Evolutionary conservation across 148 eudicot species (phyloP), one percentile per base, ranked within the genome.

Genomic region (Tetragonia tetragonoides): DNA sequence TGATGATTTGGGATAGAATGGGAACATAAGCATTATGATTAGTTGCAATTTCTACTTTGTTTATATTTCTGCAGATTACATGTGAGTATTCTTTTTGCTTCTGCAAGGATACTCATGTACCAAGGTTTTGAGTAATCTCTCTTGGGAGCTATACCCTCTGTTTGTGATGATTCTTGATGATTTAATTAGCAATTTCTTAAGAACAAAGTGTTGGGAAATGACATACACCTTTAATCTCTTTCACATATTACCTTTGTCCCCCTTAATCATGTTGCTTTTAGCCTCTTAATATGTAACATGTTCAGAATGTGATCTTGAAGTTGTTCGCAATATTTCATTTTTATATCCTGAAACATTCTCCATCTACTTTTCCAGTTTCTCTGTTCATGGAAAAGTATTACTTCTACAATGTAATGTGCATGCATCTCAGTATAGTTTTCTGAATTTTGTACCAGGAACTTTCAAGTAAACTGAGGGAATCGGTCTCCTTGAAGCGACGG

Each of bases 401-500:
- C 64, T 40, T 68, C 37, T 53, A 18, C 3, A 40, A 16, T 39
- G 49, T 54, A 38, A 59, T 59, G 8, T 69, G 59, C 59, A 42
- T 68, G 72, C 28, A 59, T 59, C 24, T 74, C 59, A 70, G 66
- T 38, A 72, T 59, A 46, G 51, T 80, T 49, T 76, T 37, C 59
- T 64, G 16, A 66, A 39, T 59, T 24, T 76, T 75, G 74, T 59
- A 38, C 34, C 72, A 87, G 92, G 92, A 86, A 75, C 88, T 90
- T 75, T 85, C 89, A 24, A 49, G 72, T n/a, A 89, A 83, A 68
- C 68, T 87, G 74, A 82, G 90, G 84, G 83, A 81, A 73, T 77
- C 85, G 44, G 83, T 87, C 74, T 75, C 75, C 59, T 75, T 90
- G 68, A 90, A 85, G 84, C 76, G 91, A 74, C 88, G 81, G 83